Percentiles rank a stretch among this genome's conserved stretches.
These are phyloP conservation scores for Clitopilus hobsonii DNA, from an alignment of 768 basidiomycete genomes.

Conservation along the genomic window DNA sequence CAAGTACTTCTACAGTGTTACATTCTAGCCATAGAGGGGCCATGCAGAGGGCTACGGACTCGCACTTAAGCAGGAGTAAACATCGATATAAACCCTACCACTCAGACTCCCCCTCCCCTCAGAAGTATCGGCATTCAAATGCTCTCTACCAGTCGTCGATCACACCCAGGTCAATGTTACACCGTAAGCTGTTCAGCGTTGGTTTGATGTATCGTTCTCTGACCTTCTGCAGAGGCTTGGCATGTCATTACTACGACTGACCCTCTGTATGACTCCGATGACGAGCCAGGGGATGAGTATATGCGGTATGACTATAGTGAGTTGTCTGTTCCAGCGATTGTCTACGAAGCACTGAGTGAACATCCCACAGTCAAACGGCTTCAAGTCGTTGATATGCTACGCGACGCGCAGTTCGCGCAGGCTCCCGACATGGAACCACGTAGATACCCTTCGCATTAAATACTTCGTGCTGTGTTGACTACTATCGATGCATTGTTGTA, in stretches of 20 bases:
- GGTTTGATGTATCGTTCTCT: conserved; percentile 5
- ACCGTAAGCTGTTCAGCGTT: conserved; percentile 45
- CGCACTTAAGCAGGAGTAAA: background rate
- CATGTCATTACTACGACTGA: conserved; percentile 61
- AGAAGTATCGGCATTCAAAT: conserved; percentile 4
- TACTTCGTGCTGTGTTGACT: background rate
- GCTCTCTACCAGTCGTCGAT: conserved; percentile 17
- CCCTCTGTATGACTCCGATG: conserved; percentile 73
- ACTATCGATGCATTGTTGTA: background rate
- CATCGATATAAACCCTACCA: conserved; percentile 34
- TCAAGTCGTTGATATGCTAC: conserved; percentile 39
- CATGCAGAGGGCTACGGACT: background rate
- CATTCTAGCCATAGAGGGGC: no score
- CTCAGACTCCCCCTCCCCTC: conserved; percentile 3
- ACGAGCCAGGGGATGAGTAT: conserved; percentile 62
- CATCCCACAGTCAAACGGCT: conserved; percentile 48
- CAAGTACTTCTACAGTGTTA: no score
- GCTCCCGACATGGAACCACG: background rate
- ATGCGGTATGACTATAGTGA: conserved; percentile 62
- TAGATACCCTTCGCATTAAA: background rate
- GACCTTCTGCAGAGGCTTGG: conserved; percentile 57
- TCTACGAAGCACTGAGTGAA: conserved; percentile 7
- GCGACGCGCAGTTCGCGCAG: background rate
- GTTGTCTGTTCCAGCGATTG: conserved; percentile 13
- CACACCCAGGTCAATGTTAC: conserved; percentile 51